Conservation (phyloP, 805 yeast genomes). For the Candida cerambycidarum region DNA sequence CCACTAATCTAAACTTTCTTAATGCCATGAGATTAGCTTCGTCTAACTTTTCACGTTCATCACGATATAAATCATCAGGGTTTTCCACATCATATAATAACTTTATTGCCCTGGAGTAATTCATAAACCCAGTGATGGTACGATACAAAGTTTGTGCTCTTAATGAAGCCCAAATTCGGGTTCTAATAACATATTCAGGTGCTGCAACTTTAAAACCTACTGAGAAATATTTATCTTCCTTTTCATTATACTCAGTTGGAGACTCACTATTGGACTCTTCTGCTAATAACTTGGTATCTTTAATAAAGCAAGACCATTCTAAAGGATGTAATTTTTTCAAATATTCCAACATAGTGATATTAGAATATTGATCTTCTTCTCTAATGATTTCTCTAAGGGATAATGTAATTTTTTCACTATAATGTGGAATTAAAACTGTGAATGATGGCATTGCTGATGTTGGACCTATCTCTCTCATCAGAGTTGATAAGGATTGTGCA, state of each 20-base stretch:
- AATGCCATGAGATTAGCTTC: constrained; percentile 65
- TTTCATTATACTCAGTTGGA: constrained; percentile 9
- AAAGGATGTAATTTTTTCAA: constrained; percentile 93
- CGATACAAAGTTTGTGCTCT: constrained; percentile 96
- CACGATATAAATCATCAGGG: constrained; percentile 44
- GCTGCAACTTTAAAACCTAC: constrained; percentile 98
- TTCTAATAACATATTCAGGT: constrained; percentile 93
- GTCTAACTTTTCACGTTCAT: constrained; percentile 40
- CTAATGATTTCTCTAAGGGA: constrained; percentile 95
- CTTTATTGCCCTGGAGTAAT: constrained; percentile 94
- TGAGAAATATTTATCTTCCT: constrained; percentile 84
- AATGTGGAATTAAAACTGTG: constrained; percentile 92
- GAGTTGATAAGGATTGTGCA: constrained; percentile 86
- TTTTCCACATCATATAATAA: constrained; percentile 88
- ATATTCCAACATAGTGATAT: constrained; percentile 91
- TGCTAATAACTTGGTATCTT: constrained; percentile 92
- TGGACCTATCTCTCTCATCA: constrained; percentile 72
- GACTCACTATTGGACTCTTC: constrained; percentile 71
- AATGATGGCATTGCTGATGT: constrained; percentile 74
- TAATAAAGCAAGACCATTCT: constrained; percentile 97
- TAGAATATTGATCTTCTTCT: constrained; percentile 95
- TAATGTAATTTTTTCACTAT: constrained; percentile 87
- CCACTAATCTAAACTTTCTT: constrained; percentile 77
- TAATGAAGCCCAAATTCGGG: constrained; percentile 97
- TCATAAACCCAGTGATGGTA: constrained; percentile 98